Conservation (phyloP, 169 alveolate species). For the Plasmodium gaboni region DNA sequence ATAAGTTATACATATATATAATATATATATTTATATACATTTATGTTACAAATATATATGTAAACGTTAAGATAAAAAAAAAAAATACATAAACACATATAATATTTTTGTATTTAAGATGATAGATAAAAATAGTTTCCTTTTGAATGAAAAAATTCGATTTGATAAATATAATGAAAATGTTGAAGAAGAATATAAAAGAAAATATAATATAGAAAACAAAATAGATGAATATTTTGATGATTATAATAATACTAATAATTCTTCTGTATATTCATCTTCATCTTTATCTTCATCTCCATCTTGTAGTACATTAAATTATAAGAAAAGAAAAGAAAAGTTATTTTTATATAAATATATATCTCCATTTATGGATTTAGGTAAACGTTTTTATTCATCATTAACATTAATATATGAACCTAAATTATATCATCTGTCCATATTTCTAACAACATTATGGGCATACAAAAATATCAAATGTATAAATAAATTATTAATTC, state of each 20-base stretch:
- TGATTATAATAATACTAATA: neutral
- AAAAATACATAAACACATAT: neutral
- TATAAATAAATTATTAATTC: conserved; percentile 35
- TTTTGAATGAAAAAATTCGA: conserved; percentile 32
- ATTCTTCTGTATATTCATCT: neutral
- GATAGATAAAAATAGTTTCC: conserved; percentile 12
- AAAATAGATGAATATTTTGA: conserved; percentile 28
- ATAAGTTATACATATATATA: neutral
- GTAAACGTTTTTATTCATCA: conserved; percentile 40
- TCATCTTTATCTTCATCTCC: neutral
- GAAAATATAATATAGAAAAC: neutral
- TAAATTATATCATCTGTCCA: conserved; percentile 38
- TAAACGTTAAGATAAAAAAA: neutral
- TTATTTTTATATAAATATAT: conserved; percentile 15
- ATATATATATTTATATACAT: neutral
- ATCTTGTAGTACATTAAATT: neutral
- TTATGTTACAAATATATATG: too few species aligned
- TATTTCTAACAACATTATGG: conserved; percentile 38
- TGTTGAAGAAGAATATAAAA: conserved; percentile 40
- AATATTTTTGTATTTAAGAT: neutral
- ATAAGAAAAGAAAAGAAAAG: conserved; percentile 9
- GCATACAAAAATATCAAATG: conserved; percentile 44
- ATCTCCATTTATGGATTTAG: conserved; percentile 36
- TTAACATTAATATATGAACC: conserved; percentile 49
- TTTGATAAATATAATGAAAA: conserved; percentile 25